Evolutionary conservation across 805 yeast species (phyloP).

Genomic region (Ascoidea asiatica): DNA sequence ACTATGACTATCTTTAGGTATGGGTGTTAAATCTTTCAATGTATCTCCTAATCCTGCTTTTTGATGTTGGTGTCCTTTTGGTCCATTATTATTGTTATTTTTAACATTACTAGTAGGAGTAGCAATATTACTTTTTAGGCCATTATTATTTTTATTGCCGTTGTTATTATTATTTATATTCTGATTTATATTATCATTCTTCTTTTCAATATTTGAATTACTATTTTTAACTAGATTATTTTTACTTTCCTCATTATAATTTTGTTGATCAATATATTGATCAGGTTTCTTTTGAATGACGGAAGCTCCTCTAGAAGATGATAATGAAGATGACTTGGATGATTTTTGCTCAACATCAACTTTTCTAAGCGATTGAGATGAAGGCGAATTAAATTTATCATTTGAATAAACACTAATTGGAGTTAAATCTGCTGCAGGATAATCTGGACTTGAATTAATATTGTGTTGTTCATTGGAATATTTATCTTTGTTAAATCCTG

Average conservation of each 20-base stretch:
- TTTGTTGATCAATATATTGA: no score
- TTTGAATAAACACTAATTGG: background rate
- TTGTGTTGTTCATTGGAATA: slow-evolving; percentile 7
- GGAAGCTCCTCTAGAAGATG: no score
- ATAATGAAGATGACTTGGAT: no score
- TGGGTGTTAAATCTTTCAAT: background rate
- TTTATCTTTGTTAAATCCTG: background rate
- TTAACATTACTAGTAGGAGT: slow-evolving; percentile 7
- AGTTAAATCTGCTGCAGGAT: slow-evolving; percentile 8
- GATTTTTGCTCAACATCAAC: no score
- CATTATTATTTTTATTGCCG: slow-evolving; percentile 3
- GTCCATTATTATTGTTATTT: slow-evolving; percentile 14
- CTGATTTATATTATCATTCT: slow-evolving; percentile 13
- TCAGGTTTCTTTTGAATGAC: no score
- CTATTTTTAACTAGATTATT: no score
- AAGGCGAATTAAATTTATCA: background rate
- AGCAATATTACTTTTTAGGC: slow-evolving; percentile 5
- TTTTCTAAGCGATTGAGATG: background rate
- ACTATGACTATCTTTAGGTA: background rate
- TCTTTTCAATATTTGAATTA: background rate
- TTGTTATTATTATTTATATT: slow-evolving; percentile 2
- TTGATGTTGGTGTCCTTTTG: slow-evolving; percentile 14
- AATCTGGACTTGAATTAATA: slow-evolving; percentile 7
- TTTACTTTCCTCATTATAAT: background rate
- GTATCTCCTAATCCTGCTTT: slow-evolving; percentile 6